Conservation (phyloP, 2,329 filamentous ascomycete species). For the Penicillium sp. region DNA sequence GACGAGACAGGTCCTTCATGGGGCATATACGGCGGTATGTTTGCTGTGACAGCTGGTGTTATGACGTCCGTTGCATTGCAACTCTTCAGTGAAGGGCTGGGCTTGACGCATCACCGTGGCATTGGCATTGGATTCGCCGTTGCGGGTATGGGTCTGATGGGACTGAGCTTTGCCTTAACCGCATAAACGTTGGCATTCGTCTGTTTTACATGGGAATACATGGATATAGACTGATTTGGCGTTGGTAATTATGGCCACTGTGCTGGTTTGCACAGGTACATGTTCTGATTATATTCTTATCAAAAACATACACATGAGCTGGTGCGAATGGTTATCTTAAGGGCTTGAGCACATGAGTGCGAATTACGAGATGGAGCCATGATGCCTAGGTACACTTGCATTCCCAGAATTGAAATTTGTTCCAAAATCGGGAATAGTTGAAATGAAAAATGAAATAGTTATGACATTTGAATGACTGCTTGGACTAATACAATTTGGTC, state of each 20-base stretch:
- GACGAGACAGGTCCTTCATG: constrained; percentile 49
- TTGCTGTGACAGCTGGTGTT: constrained; percentile 86
- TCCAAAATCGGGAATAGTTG: background rate
- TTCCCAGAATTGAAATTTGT: background rate
- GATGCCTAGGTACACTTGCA: background rate
- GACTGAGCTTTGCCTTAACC: constrained; percentile 82
- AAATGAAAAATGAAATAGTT: background rate
- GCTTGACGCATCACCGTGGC: constrained; percentile 60
- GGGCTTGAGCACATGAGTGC: background rate
- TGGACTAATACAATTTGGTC: constrained; percentile 8
- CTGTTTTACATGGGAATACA: constrained; percentile 1
- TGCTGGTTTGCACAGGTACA: background rate
- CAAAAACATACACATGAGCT: background rate
- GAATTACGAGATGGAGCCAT: background rate
- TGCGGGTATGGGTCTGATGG: constrained; percentile 78
- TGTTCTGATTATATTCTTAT: background rate
- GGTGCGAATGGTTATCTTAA: background rate
- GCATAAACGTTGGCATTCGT: constrained; percentile 40
- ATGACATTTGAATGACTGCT: background rate
- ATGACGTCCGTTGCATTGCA: constrained; percentile 93
- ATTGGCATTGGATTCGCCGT: constrained; percentile 43
- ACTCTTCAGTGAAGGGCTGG: constrained; percentile 82
- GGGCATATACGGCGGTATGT: constrained; percentile 64
- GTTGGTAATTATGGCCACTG: background rate
- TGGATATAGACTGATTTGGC: background rate